Evolutionary conservation across 108 stramenopile species (phyloP).

Genomic region (Cyclotella kingstonii): DNA sequence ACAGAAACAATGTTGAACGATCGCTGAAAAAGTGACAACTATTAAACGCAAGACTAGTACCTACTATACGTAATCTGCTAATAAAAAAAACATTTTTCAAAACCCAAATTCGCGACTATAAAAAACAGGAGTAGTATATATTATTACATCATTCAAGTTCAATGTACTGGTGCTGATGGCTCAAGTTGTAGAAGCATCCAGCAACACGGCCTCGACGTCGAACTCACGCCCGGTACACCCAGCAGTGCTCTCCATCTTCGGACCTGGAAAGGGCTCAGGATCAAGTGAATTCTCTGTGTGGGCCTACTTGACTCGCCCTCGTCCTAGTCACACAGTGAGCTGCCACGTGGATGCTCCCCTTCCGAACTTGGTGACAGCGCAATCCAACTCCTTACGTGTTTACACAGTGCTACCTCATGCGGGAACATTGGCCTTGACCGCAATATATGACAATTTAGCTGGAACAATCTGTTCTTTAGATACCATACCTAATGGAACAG

Average conservation of each 20-base stretch:
- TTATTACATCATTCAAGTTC: no score
- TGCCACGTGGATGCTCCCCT: conserved; percentile 20
- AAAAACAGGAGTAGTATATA: no score
- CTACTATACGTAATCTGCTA: no score
- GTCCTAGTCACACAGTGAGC: conserved; percentile 7
- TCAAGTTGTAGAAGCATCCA: neutral
- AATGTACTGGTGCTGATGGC: no score
- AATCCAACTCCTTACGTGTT: conserved; percentile 64
- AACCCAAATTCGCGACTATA: no score
- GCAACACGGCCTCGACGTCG: neutral
- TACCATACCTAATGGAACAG: conserved; percentile 39
- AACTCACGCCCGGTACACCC: conserved; percentile 44
- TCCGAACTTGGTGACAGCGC: conserved; percentile 83
- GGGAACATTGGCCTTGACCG: conserved; percentile 52
- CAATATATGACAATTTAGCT: conserved; percentile 68
- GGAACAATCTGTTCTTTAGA: conserved; percentile 70
- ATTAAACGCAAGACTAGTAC: no score
- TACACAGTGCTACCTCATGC: conserved; percentile 56
- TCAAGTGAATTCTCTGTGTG: conserved; percentile 57
- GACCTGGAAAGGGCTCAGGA: conserved; percentile 36
- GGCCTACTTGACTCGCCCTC: conserved; percentile 61
- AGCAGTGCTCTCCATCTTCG: conserved; percentile 37
- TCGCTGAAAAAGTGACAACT: no score
- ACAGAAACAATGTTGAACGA: no score
- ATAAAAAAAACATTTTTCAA: no score